These are phyloP conservation scores for Penicillium desertorum DNA, from an alignment of 495 filamentous ascomycete species.

Conservation along the genomic window DNA sequence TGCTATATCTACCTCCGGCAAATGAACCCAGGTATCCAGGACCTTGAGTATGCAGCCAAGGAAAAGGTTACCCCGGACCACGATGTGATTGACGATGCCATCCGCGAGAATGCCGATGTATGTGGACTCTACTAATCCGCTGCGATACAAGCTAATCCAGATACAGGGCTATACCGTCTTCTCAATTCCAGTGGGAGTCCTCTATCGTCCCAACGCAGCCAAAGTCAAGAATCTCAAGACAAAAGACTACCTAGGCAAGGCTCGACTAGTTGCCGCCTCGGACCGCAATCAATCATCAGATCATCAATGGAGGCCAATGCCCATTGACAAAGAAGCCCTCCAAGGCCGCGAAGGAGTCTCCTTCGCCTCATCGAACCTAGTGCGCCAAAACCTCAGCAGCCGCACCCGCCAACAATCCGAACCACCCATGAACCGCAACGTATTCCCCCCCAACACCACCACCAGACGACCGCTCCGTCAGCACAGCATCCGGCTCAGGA, in stretches of 20 bases:
- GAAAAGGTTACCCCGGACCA: slow-evolving; percentile 95
- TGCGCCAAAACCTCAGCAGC: slow-evolving; percentile 76
- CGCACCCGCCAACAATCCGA: slow-evolving; percentile 79
- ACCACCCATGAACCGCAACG: slow-evolving; percentile 78
- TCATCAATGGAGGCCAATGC: slow-evolving; percentile 27
- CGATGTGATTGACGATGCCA: slow-evolving; percentile 96
- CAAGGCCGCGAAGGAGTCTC: slow-evolving; percentile 88
- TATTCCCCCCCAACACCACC: slow-evolving; percentile 97
- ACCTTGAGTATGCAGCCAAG: slow-evolving; percentile 88
- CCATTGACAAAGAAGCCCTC: slow-evolving; percentile 35
- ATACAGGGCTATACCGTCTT: slow-evolving; percentile 94
- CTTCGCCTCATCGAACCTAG: slow-evolving; percentile 85
- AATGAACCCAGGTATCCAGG: slow-evolving; percentile 83
- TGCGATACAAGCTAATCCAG: slow-evolving; percentile 15
- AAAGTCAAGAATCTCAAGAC: slow-evolving; percentile 98
- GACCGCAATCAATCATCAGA: slow-evolving; percentile 51
- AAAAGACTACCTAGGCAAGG: slow-evolving; percentile 96
- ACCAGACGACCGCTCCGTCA: slow-evolving; percentile 69
- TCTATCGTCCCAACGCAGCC: slow-evolving; percentile 94
- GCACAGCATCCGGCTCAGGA: slow-evolving; percentile 16
- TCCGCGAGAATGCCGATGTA: slow-evolving; percentile 89
- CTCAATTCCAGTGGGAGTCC: slow-evolving; percentile 92
- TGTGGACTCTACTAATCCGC: slow-evolving; percentile 7
- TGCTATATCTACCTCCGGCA: slow-evolving; percentile 98
- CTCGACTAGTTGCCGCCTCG: slow-evolving; percentile 87